Percentiles rank a stretch among this genome's conserved stretches.
phyloP scores from a whole-genome alignment of 140 eudicot genomes.

The Ambrosia hybrid region DNA sequence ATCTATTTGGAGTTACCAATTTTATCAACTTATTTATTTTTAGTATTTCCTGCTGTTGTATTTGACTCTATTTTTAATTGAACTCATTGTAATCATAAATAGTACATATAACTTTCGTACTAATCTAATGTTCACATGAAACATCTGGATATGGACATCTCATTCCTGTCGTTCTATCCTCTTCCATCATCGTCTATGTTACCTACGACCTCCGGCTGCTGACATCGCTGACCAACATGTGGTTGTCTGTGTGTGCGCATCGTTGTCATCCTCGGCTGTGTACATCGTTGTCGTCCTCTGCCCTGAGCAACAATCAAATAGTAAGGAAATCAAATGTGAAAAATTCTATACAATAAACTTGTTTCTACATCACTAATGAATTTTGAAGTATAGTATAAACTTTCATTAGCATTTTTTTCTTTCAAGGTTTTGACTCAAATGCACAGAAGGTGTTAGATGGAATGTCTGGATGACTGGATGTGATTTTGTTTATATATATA shows the following conservation, averaged over 20 bases:
- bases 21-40: slow-evolving; percentile 12
- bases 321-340: not conserved
- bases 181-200: too few species aligned
- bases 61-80: not conserved
- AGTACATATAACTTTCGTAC: not conserved
- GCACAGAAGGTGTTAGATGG: not conserved
- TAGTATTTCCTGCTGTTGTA: not conserved
- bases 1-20: slow-evolving; percentile 16
- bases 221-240: not conserved
- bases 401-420: not conserved
- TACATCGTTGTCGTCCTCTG: not conserved
- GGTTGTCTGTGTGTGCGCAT: not conserved
- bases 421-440: not conserved
- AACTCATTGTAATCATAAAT: too few species aligned
- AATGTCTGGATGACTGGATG: not conserved
- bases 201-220: not conserved
- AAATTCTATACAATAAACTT: not conserved
- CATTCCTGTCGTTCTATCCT: too few species aligned
- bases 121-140: too few species aligned
- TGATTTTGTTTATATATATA: too few species aligned
- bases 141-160: too few species aligned
- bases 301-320: not conserved
- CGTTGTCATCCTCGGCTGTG: not conserved
- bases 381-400: not conserved
- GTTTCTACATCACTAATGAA: not conserved